phyloP scores from a whole-genome alignment of 208 protist species.

The Jaenimonas drosophilae region DNA sequence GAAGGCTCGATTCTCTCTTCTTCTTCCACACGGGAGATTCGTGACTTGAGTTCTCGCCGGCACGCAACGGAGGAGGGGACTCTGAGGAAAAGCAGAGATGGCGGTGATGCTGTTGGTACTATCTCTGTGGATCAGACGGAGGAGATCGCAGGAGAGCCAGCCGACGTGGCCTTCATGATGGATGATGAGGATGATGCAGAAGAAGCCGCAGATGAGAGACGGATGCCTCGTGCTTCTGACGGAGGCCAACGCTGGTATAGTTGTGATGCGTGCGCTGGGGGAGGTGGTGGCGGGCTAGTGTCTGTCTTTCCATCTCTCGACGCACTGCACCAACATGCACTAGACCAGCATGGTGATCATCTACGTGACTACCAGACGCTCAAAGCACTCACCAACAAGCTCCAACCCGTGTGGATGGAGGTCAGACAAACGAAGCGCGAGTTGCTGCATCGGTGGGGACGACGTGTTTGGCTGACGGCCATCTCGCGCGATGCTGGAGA shows the following conservation, averaged over 20 bases:
- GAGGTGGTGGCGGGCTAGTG: no score
- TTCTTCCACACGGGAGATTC: neutral
- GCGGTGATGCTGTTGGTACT: no score
- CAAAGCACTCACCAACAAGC: slow-evolving; percentile 24
- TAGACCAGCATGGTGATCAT: slow-evolving; percentile 34
- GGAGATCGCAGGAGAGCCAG: no score
- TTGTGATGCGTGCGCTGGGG: no score
- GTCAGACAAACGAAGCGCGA: slow-evolving; percentile 19
- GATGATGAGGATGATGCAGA: slow-evolving; percentile 7
- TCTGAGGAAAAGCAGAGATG: slow-evolving; percentile 2
- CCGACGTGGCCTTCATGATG: no score
- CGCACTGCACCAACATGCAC: slow-evolving; percentile 42
- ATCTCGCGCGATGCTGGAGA: slow-evolving; percentile 64
- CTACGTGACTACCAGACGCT: slow-evolving; percentile 45
- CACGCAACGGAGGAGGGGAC: no score
- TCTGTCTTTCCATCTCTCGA: slow-evolving; percentile 26
- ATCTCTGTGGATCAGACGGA: no score
- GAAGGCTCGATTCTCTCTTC: slow-evolving; percentile 1
- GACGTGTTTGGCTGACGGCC: slow-evolving; percentile 41
- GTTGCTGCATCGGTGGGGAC: slow-evolving; percentile 28
- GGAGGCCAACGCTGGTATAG: no score
- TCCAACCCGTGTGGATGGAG: slow-evolving; percentile 34
- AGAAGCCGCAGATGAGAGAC: neutral
- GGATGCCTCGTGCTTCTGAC: no score
- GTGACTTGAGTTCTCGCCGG: neutral